Evolutionary conservation across 2,329 filamentous ascomycete genomes (phyloP), one percentile per base, ranked within the genome.

Genomic region (Pezicula neosporulosa): DNA sequence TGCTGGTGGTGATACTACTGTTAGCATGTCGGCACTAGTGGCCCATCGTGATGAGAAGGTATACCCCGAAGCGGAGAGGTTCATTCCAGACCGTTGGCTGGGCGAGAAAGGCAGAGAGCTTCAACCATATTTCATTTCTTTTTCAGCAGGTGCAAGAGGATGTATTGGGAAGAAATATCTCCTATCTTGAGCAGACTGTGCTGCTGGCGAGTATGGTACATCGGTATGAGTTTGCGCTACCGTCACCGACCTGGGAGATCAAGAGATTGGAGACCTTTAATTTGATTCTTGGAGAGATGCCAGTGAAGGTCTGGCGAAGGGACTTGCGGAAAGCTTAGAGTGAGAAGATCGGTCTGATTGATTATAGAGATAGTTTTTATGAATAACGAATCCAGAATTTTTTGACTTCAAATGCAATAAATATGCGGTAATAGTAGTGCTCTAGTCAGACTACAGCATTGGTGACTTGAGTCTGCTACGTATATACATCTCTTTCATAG

Each of bases 181-280:
- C 62, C 2, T 71, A 75, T 50, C 60, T 78, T 8, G 75, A 78
- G 59, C 74, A 78, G 58, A 70, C 70, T 2, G 68, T 77, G 6
- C 52, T 74, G 1, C 27, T 77, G 15, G 72, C 72, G 1, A 70
- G 68, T 1, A 55, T 77, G 15, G 61, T 77, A 0, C 69, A 73
- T 55, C 63, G 70, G 0, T 76, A 72, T 46, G 68, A 75, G 16
- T 72, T 75, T 64, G 63, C 64, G 2, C 55, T 71, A 35, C 62
- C 63, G 2, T 46, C 39, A 35, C 56, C 58, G 1, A 59, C 62
- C 0, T 72, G 66, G 61, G 58, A 64, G 45, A 24, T 7, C 16
- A 8, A 19, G 19, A n/a, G 37, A 16, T 7, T 39, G 16, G 12
- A 39, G 19, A 39, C 16, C 5, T 39, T 19, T 4, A 38, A 39